A percentile compares a stretch with the other conserved stretches of the same genome.
These are phyloP conservation scores for Thalassiosira exigua DNA, from an alignment of 352 stramenopile genomes.

Conservation along the genomic window DNA sequence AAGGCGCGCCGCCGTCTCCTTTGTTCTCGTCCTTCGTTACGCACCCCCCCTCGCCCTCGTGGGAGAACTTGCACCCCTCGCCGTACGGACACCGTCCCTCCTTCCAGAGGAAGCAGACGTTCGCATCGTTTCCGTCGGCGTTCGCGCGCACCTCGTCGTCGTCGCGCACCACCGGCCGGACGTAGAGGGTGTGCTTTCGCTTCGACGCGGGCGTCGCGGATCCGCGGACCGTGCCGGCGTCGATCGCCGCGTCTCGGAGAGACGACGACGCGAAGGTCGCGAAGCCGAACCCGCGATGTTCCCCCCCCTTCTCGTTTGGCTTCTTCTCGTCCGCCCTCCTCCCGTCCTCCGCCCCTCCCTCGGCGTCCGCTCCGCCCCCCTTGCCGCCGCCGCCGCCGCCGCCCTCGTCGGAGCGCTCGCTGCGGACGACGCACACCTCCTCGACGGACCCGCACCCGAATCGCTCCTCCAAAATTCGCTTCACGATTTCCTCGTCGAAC, in stretches of 20 bases:
- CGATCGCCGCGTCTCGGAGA: slow-evolving; percentile 45
- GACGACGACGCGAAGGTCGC: slow-evolving; percentile 54
- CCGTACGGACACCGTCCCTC: slow-evolving; percentile 74
- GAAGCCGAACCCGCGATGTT: slow-evolving; percentile 78
- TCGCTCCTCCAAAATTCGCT: slow-evolving; percentile 54
- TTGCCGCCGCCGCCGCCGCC: slow-evolving; percentile 12
- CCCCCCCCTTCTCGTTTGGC: slow-evolving; percentile 6
- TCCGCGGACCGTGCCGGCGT: slow-evolving; percentile 57
- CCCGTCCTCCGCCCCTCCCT: slow-evolving; percentile 12
- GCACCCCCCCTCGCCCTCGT: slow-evolving; percentile 67
- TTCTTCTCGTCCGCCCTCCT: slow-evolving; percentile 22
- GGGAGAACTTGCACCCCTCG: slow-evolving; percentile 74
- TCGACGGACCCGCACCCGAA: slow-evolving; percentile 56
- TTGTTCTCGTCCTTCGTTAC: not conserved
- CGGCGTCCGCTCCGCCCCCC: slow-evolving; percentile 1
- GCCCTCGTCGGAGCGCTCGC: slow-evolving; percentile 28
- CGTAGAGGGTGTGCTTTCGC: slow-evolving; percentile 71
- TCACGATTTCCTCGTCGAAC: slow-evolving; percentile 71
- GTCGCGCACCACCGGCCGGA: slow-evolving; percentile 56
- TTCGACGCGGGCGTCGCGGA: slow-evolving; percentile 60
- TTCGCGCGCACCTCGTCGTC: slow-evolving; percentile 6
- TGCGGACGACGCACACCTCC: slow-evolving; percentile 61
- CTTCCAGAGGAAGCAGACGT: slow-evolving; percentile 75
- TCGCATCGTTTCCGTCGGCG: slow-evolving; percentile 17
- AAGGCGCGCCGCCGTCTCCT: not conserved